Percentiles rank a stretch among this genome's conserved stretches.
Evolutionary conservation across 2,329 filamentous ascomycete species (phyloP).

Genomic region (Ustulina deusta): DNA sequence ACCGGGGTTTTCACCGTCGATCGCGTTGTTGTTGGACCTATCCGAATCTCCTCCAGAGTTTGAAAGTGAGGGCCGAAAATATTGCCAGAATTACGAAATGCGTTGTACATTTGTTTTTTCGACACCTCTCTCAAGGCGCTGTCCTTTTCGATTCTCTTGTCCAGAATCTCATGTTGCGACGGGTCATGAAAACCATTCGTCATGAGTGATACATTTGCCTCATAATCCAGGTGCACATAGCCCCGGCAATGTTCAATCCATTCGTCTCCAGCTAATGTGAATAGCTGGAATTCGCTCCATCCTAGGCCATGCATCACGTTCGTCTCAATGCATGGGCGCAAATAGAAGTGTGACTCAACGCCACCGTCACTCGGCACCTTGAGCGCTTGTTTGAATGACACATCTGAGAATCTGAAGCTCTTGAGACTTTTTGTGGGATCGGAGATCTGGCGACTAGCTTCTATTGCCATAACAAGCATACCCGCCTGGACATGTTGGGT

Average conservation of each 20-base stretch:
- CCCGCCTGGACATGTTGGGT: slow-evolving; percentile 37
- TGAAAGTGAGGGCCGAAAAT: slow-evolving; percentile 40
- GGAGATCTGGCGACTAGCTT: slow-evolving; percentile 45
- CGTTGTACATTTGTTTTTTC: slow-evolving; percentile 32
- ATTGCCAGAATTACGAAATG: slow-evolving; percentile 32
- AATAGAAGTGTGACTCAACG: slow-evolving; percentile 39
- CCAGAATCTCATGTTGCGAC: background rate
- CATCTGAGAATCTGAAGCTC: slow-evolving; percentile 40
- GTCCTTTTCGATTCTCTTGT: background rate
- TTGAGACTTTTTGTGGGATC: slow-evolving; percentile 27
- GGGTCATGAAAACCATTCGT: slow-evolving; percentile 7
- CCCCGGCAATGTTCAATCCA: slow-evolving; percentile 40
- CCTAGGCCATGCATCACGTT: slow-evolving; percentile 15
- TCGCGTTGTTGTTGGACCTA: slow-evolving; percentile 22
- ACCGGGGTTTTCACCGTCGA: slow-evolving; percentile 33
- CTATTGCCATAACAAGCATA: slow-evolving; percentile 48
- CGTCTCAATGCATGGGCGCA: slow-evolving; percentile 26
- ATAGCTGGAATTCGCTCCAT: slow-evolving; percentile 41
- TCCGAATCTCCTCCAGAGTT: slow-evolving; percentile 32
- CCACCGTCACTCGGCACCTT: slow-evolving; percentile 37
- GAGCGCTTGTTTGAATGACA: slow-evolving; percentile 39
- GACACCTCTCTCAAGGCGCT: slow-evolving; percentile 14
- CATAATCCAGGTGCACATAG: slow-evolving; percentile 33
- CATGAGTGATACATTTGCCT: background rate
- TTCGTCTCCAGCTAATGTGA: slow-evolving; percentile 35